Evolutionary conservation across 805 yeast genomes (phyloP).

Genomic region (Wickerhamomyces kurtzmanii): DNA sequence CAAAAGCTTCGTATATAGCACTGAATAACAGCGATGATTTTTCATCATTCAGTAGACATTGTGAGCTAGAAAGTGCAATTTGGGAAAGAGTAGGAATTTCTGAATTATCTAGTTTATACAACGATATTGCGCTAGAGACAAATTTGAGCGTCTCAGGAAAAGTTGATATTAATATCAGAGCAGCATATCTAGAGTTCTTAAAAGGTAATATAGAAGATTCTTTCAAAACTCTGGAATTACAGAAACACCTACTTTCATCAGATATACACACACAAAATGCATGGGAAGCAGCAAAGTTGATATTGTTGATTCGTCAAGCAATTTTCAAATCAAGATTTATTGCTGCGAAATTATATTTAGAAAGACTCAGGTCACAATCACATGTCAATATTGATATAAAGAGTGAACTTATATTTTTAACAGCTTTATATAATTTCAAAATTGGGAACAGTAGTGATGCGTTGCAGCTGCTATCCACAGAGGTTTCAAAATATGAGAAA

Average conservation of each 20-base stretch:
- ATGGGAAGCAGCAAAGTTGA: constrained; percentile 28
- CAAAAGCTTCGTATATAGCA: constrained; percentile 46
- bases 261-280: constrained; percentile 24
- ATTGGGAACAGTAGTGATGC: constrained; percentile 14
- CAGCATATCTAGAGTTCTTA: constrained; percentile 24
- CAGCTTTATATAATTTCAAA: constrained; percentile 12
- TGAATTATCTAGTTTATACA: constrained; percentile 34
- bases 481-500: constrained; percentile 10
- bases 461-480: constrained; percentile 12
- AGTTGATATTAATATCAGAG: constrained; percentile 27
- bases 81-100: constrained; percentile 46
- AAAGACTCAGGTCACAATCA: constrained; percentile 12
- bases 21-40: constrained; percentile 30
- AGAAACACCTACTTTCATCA: constrained; percentile 6
- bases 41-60: constrained; percentile 29
- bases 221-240: constrained; percentile 26
- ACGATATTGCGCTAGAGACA: constrained; percentile 33
- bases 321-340: constrained; percentile 16
- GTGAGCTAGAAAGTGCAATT: constrained; percentile 32
- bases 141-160: constrained; percentile 28
- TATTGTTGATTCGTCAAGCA: constrained; percentile 25
- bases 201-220: constrained; percentile 32
- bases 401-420: constrained; percentile 18
- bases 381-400: constrained; percentile 16
- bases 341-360: constrained; percentile 15